Evolutionary conservation across 2,329 filamentous ascomycete genomes (phyloP), one percentile per base, ranked within the genome.

Genomic region (Talaromyces sp.): DNA sequence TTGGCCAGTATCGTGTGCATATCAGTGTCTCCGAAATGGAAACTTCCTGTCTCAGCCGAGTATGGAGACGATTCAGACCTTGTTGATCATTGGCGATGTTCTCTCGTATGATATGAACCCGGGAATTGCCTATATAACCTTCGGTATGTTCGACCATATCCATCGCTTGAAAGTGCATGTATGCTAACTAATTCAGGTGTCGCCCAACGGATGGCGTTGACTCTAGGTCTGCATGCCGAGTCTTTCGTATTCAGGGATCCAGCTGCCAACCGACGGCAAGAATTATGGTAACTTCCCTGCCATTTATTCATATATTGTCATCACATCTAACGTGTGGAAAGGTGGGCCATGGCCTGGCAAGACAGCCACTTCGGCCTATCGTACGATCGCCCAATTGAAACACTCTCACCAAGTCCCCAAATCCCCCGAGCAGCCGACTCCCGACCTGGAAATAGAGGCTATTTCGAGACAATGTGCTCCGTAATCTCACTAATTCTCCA

Each of bases 321-420:
- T 6, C 28, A 6, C 37, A 33, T 35, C 52, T 54, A 43, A 54
- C 37, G n/a, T 7, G 8, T 21, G n/a, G n/a, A n/a, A n/a, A 80
- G 78, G 78, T 86, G 84, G 84, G 81, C 81, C 2, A 77, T 85
- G 63, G 77, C 85, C 28, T 86, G 84, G 84, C 84, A 86, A 66
- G 84, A 86, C 64, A 84, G 81, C 55, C 75, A 86, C 43, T 78
- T 86, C 19, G 85, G 82, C 6, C 80, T 86, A 28, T 85, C 83
- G 2, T 86, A 85, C 64, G 84, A 86, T 64, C 74, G 84, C 22
- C 78, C 78, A 1, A 81, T 81, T 1, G 81, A 80, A n/a, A 80
- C 75, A 17, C 80, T 81, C 2, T 79, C 81, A 6, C 72, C 77
- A 50, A 77, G 78, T 56, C 76, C 77, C 1, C 75, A 77, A 40